Conservation (phyloP, 257 asterid genomes). For the Solanum sparsipilum region DNA sequence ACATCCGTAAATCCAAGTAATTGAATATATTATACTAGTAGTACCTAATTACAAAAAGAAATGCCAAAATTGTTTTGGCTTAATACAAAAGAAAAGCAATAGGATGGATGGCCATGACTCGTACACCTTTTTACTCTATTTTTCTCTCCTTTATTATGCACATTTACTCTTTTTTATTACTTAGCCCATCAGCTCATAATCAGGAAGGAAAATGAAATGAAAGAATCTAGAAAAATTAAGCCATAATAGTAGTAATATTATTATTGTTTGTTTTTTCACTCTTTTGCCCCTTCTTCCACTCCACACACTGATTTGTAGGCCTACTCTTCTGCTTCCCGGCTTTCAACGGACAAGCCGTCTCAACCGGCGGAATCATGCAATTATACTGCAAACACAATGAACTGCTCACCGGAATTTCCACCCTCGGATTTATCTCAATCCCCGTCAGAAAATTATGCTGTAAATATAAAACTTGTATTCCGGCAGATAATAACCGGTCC, state of each 20-base stretch:
- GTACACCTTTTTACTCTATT: background rate
- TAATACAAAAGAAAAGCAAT: background rate
- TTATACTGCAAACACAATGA: conserved; percentile 87
- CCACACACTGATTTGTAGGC: conserved; percentile 68
- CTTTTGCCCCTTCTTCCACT: conserved; percentile 61
- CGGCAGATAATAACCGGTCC: conserved; percentile 56
- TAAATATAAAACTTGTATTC: conserved; percentile 44
- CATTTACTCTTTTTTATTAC: conserved; percentile 12
- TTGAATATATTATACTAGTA: background rate
- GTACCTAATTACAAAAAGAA: background rate
- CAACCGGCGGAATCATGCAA: conserved; percentile 80
- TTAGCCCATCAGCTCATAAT: too few species aligned
- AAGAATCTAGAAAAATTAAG: background rate
- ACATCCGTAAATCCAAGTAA: background rate
- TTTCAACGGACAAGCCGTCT: conserved; percentile 76
- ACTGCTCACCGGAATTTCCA: conserved; percentile 62
- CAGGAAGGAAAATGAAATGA: background rate
- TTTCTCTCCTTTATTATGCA: conserved; percentile 2
- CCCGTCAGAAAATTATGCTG: conserved; percentile 92
- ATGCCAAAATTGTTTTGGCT: background rate
- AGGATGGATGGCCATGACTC: background rate
- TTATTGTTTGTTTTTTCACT: conserved; percentile 9
- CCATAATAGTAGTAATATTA: too few species aligned
- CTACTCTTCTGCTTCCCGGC: conserved; percentile 82
- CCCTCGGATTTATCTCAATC: conserved; percentile 69